A percentile compares a stretch with the other conserved stretches of the same genome.
These are phyloP conservation scores for Sphagnum fallax DNA, from an alignment of 228 moss, liverwort and hornwort species.

Conservation along the genomic window DNA sequence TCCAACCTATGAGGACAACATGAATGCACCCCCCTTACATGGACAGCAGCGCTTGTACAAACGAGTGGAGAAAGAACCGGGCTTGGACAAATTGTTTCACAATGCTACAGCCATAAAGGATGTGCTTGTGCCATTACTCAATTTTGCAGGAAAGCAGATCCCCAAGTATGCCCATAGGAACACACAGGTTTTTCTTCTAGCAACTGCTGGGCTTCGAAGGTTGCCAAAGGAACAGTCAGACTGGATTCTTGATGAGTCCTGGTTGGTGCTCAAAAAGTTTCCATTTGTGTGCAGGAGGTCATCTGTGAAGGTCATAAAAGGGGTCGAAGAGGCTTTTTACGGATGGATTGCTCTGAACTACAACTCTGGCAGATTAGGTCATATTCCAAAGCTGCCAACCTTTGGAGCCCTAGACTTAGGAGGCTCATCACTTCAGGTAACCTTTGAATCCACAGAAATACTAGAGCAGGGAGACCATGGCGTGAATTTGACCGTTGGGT, in stretches of 20 bases:
- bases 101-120: constrained; percentile 67
- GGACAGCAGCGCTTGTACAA: constrained; percentile 69
- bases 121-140: constrained; percentile 61
- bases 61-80: constrained; percentile 94
- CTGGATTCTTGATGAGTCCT: constrained; percentile 88
- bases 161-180: constrained; percentile 57
- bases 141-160: constrained; percentile 83
- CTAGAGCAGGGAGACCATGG: constrained; percentile 36
- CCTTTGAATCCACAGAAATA: constrained; percentile 69
- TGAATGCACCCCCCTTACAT: constrained; percentile 43
- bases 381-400: constrained; percentile 37
- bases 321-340: constrained; percentile 94
- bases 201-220: constrained; percentile 89
- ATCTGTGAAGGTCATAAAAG: constrained; percentile 89
- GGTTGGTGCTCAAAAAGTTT: constrained; percentile 49
- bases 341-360: constrained; percentile 99
- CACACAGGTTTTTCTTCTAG: constrained; percentile 80
- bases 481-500: constrained; percentile 84
- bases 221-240: constrained; percentile 48
- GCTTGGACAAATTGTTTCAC: constrained; percentile 69
- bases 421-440: constrained; percentile 91
- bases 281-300: constrained; percentile 69
- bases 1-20: constrained; percentile 46
- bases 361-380: constrained; percentile 62
- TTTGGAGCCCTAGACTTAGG: constrained; percentile 90